A percentile compares a stretch with the other conserved stretches of the same genome.
Conservation (phyloP, 139 green algal species). For the Parachlorella kessleri region DNA sequence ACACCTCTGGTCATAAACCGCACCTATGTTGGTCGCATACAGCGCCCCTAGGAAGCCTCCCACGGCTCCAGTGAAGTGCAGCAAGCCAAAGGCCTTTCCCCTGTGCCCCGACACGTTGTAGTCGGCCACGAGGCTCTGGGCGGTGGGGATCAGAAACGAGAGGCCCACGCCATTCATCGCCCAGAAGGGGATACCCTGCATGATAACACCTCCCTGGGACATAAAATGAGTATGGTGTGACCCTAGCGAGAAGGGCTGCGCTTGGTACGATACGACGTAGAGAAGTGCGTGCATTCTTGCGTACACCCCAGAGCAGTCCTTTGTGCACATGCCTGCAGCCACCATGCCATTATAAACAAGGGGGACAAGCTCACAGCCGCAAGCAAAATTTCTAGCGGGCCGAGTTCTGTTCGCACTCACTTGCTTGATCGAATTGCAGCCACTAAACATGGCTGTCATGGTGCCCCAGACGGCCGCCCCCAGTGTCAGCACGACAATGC, state of each 20-base stretch:
- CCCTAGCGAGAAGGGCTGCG: too few relatives aligned
- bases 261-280: too few relatives aligned
- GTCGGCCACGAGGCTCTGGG: constrained; percentile 64
- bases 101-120: constrained; percentile 50
- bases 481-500: constrained; percentile 44
- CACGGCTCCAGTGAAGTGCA: constrained; percentile 56
- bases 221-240: too few relatives aligned
- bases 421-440: constrained; percentile 2
- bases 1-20: too few relatives aligned
- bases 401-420: constrained; percentile 15
- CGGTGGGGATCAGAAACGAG: constrained; percentile 62
- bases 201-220: too few relatives aligned
- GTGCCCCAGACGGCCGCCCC: constrained; percentile 63
- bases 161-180: constrained; percentile 65
- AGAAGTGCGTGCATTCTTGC: too few relatives aligned
- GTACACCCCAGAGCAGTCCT: too few relatives aligned
- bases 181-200: constrained; percentile 51
- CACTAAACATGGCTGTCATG: constrained; percentile 51
- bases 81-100: constrained; percentile 61
- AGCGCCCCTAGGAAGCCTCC: constrained; percentile 56
- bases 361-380: too few relatives aligned
- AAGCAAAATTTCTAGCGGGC: too few relatives aligned
- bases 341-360: too few relatives aligned
- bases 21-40: constrained; percentile 65
- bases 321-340: too few relatives aligned